Percentiles rank a stretch among this genome's conserved stretches.
These are phyloP conservation scores for Magnolia kwangsiensis DNA, from an alignment of 164 flowering plant species.

Conservation along the genomic window DNA sequence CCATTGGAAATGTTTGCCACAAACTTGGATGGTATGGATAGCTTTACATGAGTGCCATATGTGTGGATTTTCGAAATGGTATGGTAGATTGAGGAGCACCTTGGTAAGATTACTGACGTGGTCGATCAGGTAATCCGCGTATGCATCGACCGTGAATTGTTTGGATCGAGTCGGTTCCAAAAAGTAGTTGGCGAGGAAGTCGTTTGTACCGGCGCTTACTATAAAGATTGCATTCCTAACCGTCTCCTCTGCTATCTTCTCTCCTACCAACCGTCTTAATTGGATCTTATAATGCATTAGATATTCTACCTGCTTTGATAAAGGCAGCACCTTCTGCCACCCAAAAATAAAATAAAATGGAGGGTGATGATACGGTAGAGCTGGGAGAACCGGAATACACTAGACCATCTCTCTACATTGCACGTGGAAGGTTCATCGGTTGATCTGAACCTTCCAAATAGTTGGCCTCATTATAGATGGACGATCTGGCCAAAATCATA, in stretches of 20 bases:
- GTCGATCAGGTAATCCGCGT: slow-evolving; percentile 38
- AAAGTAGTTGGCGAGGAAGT: slow-evolving; percentile 63
- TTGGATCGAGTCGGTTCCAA: slow-evolving; percentile 36
- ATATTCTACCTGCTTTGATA: slow-evolving; percentile 51
- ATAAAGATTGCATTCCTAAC: slow-evolving; percentile 33
- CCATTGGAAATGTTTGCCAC: too few species aligned
- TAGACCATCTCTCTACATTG: too few species aligned
- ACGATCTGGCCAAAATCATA: too few species aligned
- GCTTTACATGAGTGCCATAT: too few species aligned
- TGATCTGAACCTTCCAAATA: too few species aligned
- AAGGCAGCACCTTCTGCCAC: slow-evolving; percentile 47
- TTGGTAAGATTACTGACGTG: slow-evolving; percentile 32
- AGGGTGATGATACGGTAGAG: too few species aligned
- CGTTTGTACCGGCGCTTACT: slow-evolving; percentile 68
- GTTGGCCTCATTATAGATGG: too few species aligned
- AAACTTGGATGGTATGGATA: too few species aligned
- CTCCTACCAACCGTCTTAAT: slow-evolving; percentile 35
- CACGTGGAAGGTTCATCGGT: too few species aligned
- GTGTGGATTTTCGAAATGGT: too few species aligned
- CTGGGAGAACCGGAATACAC: too few species aligned
- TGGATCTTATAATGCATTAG: slow-evolving; percentile 50
- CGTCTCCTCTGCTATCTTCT: slow-evolving; percentile 27
- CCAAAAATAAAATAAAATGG: background rate
- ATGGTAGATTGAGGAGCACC: slow-evolving; percentile 22
- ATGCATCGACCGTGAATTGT: slow-evolving; percentile 40